Evolutionary conservation across 2,329 filamentous ascomycete species (phyloP), one percentile per base, ranked within the genome.

Genomic region (Diaporthe vexans): DNA sequence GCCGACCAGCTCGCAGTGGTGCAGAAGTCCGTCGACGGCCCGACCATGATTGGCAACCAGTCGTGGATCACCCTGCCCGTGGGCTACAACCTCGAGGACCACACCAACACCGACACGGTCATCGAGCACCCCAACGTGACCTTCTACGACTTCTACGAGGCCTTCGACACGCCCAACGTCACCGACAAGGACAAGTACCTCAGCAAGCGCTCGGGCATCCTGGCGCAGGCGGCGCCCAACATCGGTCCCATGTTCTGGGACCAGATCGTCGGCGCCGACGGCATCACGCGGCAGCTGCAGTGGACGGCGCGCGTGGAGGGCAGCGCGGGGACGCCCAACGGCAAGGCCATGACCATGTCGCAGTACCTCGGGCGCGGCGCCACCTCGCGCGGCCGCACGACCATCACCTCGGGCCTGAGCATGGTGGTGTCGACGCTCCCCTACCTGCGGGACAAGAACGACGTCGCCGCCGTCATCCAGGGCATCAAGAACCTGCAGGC

Each of bases 101-200:
- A 90, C 76, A 71, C 82, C 72, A 85, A 85, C 73, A 89, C 87
- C 67, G 87, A 89, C 75, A 81, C 83, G 54, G 84, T 85, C 69
- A 78, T 87, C 77, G 79, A 82, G 65, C 85, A 87, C 72, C 84
- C 85, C 10, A 79, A 84, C 54, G 85, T 86, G 5, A 81, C 82
- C 11, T 90, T 90, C 81, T 94, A 94, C 79, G 89, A 93, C 83
- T 93, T 92, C 78, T 92, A 91, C 79, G 85, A 83, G 72, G 91
- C 91, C 3, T 94, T 86, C 76, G 81, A 88, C 77, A 82, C 82
- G 61, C 87, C 87, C 2, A 86, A 84, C 75, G 77, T 76, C 3
- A 80, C 81, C 2, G 88, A 90, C 78, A 81, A 81, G 72, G 76
- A 79, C 33, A 76, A 79, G 48, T 90, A 90, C 74, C 82, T 89